Evolutionary conservation across 1,139 yeast genomes (phyloP).

Genomic region (Yamadazyma dushanensis): DNA sequence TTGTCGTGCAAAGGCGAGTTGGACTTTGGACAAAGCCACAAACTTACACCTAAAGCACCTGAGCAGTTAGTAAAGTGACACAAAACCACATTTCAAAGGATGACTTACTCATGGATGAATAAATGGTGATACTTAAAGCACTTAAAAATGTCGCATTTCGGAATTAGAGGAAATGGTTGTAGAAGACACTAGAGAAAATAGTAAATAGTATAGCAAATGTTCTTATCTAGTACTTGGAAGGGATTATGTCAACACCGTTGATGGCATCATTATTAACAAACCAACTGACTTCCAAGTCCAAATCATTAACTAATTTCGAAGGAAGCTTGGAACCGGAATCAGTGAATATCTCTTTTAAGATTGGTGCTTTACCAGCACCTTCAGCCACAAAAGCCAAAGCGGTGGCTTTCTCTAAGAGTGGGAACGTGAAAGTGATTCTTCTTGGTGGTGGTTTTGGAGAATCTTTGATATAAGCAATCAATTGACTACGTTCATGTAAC

Average conservation of each 20-base stretch:
- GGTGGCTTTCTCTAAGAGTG: slow-evolving; percentile 54
- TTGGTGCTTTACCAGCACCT: slow-evolving; percentile 80
- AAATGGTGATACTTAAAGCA: too few species aligned
- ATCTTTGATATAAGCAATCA: slow-evolving; percentile 49
- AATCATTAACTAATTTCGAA: slow-evolving; percentile 65
- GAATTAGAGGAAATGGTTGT: too few species aligned
- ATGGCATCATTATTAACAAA: slow-evolving; percentile 78
- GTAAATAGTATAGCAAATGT: too few species aligned
- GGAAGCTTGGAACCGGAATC: slow-evolving; percentile 58
- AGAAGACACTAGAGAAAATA: too few species aligned
- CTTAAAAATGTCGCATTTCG: not conserved
- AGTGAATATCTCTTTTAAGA: slow-evolving; percentile 68
- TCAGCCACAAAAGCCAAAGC: slow-evolving; percentile 83
- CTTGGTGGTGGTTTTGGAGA: slow-evolving; percentile 81
- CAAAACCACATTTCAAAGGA: too few species aligned
- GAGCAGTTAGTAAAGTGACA: not conserved
- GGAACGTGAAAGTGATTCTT: slow-evolving; percentile 71
- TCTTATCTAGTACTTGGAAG: slow-evolving; percentile 42
- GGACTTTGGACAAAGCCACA: slow-evolving; percentile 75
- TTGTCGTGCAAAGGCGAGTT: slow-evolving; percentile 58
- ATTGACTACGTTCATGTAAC: slow-evolving; percentile 37
- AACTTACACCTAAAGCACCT: slow-evolving; percentile 48
- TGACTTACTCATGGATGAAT: too few species aligned
- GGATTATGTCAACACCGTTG: slow-evolving; percentile 54
- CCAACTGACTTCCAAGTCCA: slow-evolving; percentile 63